Conservation (phyloP, 2,329 filamentous ascomycete genomes). For the Fusarium temperatum region DNA sequence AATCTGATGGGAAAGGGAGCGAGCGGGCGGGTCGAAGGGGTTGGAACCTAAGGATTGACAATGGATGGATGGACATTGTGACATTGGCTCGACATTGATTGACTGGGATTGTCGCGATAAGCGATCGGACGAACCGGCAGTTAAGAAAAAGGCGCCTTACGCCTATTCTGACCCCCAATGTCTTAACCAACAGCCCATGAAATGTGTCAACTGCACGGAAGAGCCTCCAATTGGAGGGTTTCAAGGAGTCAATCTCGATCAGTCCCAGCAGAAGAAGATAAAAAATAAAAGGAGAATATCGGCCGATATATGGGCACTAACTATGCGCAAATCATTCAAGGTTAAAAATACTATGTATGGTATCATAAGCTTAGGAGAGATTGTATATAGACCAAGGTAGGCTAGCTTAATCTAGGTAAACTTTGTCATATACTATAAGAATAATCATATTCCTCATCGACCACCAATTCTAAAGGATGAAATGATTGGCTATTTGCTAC, state of each 20-base stretch:
- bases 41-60: background rate
- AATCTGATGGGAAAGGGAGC: background rate
- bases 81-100: background rate
- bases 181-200: background rate
- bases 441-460: background rate
- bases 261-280: no score
- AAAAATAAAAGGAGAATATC: no score
- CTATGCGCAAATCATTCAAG: background rate
- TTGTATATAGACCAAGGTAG: background rate
- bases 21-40: background rate
- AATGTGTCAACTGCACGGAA: background rate
- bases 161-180: background rate
- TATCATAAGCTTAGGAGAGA: background rate
- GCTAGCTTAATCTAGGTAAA: background rate
- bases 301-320: no score
- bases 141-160: slow-evolving; percentile 7
- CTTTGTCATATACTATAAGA: background rate
- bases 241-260: background rate
- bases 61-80: background rate
- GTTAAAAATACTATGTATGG: background rate
- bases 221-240: background rate
- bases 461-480: background rate
- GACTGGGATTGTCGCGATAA: slow-evolving; percentile 27
- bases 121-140: slow-evolving; percentile 20
- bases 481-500: background rate